A percentile compares a stretch with the other conserved stretches of the same genome.
phyloP scores from a whole-genome alignment of 2,329 filamentous ascomycete species.

The Uncinocarpus reesii region DNA sequence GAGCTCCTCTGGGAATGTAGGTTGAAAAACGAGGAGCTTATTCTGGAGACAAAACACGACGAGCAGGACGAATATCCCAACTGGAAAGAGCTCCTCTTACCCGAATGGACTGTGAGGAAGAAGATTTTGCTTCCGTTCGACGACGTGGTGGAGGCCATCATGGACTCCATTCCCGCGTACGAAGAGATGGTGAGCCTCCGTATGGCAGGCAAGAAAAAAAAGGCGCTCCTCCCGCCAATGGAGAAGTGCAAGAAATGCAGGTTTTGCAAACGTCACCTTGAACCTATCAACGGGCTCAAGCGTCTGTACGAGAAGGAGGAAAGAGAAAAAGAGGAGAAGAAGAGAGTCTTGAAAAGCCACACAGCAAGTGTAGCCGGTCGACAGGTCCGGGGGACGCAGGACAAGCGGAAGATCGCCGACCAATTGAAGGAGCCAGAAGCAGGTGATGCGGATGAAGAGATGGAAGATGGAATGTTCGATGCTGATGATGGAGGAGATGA shows the following conservation, averaged over 20 bases:
- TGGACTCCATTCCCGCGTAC: not conserved
- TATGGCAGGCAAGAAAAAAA: not conserved
- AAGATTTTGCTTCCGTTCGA: not conserved
- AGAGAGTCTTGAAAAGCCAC: not conserved
- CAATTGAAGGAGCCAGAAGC: not conserved
- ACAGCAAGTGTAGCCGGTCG: not conserved
- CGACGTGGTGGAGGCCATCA: not conserved
- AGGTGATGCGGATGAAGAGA: not conserved
- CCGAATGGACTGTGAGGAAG: not conserved
- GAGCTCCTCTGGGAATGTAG: slow-evolving; percentile 5
- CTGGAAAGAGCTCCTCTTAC: slow-evolving; percentile 1
- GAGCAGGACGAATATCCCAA: not conserved
- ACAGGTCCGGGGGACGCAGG: not conserved
- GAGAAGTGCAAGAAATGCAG: not conserved
- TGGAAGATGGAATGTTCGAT: not conserved
- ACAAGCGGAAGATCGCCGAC: not conserved
- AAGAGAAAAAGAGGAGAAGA: not conserved
- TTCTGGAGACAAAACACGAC: not conserved
- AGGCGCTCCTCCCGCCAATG: not conserved
- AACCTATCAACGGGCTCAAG: not conserved
- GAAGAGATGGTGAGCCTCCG: not conserved
- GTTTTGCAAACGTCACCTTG: not conserved
- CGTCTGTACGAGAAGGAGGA: not conserved
- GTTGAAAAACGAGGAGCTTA: not conserved
- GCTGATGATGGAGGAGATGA: not conserved